Evolutionary conservation across 768 basidiomycete species (phyloP), one percentile per base, ranked within the genome.

Genomic region (Mycena floridula): DNA sequence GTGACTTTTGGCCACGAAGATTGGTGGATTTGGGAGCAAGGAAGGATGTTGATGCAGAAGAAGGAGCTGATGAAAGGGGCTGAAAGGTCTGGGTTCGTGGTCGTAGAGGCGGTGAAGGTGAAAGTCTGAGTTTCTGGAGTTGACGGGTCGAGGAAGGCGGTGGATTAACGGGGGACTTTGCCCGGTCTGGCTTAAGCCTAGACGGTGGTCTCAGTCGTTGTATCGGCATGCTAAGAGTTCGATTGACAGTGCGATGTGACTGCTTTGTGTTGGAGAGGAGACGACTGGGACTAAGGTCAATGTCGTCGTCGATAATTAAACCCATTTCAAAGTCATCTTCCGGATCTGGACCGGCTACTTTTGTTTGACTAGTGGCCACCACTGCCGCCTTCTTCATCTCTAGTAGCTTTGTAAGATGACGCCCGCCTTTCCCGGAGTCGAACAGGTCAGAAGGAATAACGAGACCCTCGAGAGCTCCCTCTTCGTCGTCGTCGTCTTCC

Each of bases 261-360:
- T 76, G 68, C 20, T 57, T 54, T 20, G 73, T 71, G 25, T 68
- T 56, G 50, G 72, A 78, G 28, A 80, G 66, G 18, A 91, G 73
- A 43, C 86, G 72, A 59, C 83, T 85, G 12, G 87, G 85, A 57
- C 84, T 89, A 39, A 92, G 78, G 57, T 91, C 88, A 43, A 74
- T 76, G 58, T 89, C 89, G 50, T 88, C 85, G 54, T 85, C 82
- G 54, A 93, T 82, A 51, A 90, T 75, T 42, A 93, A 80, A 12
- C 89, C 89, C 48, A 76, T 76, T 62, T 93, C 89, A 50, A 91
- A 90, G 59, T 90, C 86, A 48, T 91, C 89, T 54, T 92, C 89
- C 11, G 72, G 77, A 60, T 89, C 79, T 13, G 81, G 76, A 46
- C 64, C 72, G 21, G 78, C 65, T 6, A 76, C 57, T 51, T 77